These are phyloP conservation scores for Aspergillus ochraceoroseus DNA, from an alignment of 2,329 filamentous ascomycete genomes.

Conservation along the genomic window DNA sequence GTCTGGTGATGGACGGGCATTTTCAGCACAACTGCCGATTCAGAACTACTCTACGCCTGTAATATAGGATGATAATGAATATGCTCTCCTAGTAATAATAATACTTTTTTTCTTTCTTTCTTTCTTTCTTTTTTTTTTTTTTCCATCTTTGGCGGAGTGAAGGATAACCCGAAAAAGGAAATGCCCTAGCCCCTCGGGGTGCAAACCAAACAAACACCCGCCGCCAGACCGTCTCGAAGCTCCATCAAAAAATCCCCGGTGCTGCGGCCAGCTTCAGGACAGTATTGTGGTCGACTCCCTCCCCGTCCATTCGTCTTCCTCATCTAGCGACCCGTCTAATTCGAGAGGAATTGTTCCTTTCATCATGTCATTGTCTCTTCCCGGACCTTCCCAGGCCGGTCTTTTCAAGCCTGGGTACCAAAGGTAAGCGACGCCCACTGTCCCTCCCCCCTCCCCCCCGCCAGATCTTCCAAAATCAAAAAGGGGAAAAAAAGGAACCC, in stretches of 20 bases:
- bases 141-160: too few relatives aligned
- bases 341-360: slow-evolving; percentile 22
- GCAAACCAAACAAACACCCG: slow-evolving; percentile 40
- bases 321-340: slow-evolving; percentile 11
- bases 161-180: background rate
- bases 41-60: too few relatives aligned
- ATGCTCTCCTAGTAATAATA: too few relatives aligned
- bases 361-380: slow-evolving; percentile 91
- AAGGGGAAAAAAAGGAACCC: background rate
- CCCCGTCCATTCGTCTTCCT: slow-evolving; percentile 8
- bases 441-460: slow-evolving; percentile 10
- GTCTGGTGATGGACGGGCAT: slow-evolving; percentile 12
- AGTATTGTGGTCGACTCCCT: slow-evolving; percentile 15
- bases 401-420: slow-evolving; percentile 97
- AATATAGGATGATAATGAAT: too few relatives aligned
- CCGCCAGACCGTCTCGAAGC: slow-evolving; percentile 29
- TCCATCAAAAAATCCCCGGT: slow-evolving; percentile 39
- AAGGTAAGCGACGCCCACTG: slow-evolving; percentile 59
- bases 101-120: too few relatives aligned
- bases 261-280: slow-evolving; percentile 23
- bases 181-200: slow-evolving; percentile 30
- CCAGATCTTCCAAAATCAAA: background rate
- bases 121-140: too few relatives aligned
- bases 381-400: slow-evolving; percentile 83
- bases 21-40: slow-evolving; percentile 1